phyloP scores from a whole-genome alignment of 164 flowering plant species.

The Piper betle region DNA sequence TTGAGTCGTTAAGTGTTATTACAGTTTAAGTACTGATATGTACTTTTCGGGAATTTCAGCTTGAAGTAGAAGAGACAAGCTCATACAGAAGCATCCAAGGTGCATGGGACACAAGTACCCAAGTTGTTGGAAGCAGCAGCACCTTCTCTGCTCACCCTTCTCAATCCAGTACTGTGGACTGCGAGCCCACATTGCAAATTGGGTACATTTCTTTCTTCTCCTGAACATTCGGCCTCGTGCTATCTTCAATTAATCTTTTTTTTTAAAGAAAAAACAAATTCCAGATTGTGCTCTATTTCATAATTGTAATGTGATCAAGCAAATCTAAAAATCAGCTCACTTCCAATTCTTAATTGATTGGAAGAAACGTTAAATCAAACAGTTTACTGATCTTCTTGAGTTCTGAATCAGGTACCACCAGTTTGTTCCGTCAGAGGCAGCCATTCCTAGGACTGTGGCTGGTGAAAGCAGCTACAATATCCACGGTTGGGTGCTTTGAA shows the following conservation, averaged over 20 bases:
- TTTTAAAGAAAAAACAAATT: background rate
- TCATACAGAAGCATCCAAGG: constrained; percentile 28
- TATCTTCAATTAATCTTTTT: background rate
- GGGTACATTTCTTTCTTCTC: constrained; percentile 30
- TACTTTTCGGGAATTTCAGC: constrained; percentile 19
- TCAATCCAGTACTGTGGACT: constrained; percentile 36
- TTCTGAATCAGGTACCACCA: constrained; percentile 23
- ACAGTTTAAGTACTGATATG: no score
- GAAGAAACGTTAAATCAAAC: no score
- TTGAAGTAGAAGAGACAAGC: constrained; percentile 49
- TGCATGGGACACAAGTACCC: constrained; percentile 38
- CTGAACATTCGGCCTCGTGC: background rate
- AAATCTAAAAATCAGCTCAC: background rate
- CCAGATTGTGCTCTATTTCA: no score
- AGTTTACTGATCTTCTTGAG: no score
- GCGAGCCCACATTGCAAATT: constrained; percentile 58
- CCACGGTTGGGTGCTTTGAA: constrained; percentile 29
- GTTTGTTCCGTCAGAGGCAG: constrained; percentile 17
- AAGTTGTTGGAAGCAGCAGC: constrained; percentile 27
- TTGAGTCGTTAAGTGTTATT: no score
- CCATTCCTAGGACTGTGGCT: constrained; percentile 14
- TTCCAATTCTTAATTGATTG: background rate
- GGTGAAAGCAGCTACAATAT: constrained; percentile 24
- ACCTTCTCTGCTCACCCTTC: constrained; percentile 31
- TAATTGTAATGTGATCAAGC: background rate